Conservation (phyloP, 192 early-diverging fungal genomes). For the Coemansia sp. region DNA sequence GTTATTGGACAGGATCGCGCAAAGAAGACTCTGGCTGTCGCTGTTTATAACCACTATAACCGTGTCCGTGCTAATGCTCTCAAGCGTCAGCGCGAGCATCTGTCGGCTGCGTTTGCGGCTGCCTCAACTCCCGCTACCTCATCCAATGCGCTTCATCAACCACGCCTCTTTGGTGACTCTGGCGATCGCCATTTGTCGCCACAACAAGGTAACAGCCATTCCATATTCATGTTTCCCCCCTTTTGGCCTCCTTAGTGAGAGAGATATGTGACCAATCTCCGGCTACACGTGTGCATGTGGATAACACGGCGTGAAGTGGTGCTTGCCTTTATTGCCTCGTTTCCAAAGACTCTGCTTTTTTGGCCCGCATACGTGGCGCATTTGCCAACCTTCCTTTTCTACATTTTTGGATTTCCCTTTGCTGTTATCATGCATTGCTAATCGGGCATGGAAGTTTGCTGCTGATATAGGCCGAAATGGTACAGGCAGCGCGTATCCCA, state of each 20-base stretch:
- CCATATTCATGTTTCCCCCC: not conserved
- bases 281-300: not conserved
- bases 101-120: slow-evolving; percentile 45
- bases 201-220: slow-evolving; percentile 16
- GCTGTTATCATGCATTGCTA: not conserved
- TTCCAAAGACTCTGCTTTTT: not conserved
- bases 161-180: slow-evolving; percentile 31
- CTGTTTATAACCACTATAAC: slow-evolving; percentile 84
- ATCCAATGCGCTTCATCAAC: slow-evolving; percentile 7
- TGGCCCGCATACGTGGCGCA: slow-evolving; percentile 15
- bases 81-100: slow-evolving; percentile 45
- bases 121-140: slow-evolving; percentile 5
- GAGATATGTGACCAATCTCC: not conserved
- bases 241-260: not conserved
- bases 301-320: not conserved
- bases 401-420: not conserved
- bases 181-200: slow-evolving; percentile 13
- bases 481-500: slow-evolving; percentile 36
- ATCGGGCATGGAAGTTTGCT: not conserved
- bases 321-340: not conserved
- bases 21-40: slow-evolving; percentile 79
- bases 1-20: slow-evolving; percentile 84
- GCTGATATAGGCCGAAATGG: slow-evolving; percentile 33
- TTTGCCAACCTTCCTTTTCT: not conserved
- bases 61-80: slow-evolving; percentile 69